A percentile compares a stretch with the other conserved stretches of the same genome.
Evolutionary conservation across 2,329 filamentous ascomycete genomes (phyloP).

Genomic region (Botrytis paeoniae): DNA sequence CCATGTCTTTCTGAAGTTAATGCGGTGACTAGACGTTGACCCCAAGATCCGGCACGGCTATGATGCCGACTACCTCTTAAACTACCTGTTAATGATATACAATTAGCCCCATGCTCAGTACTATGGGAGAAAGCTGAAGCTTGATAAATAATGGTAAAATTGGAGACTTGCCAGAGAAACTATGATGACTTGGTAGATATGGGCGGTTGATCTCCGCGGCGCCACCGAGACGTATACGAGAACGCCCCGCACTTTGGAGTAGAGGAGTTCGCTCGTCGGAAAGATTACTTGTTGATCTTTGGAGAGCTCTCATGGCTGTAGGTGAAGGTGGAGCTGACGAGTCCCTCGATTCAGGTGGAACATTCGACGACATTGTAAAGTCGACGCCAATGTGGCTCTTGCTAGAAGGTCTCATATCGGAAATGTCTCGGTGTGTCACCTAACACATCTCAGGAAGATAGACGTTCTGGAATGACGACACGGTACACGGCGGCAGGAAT

Average conservation of each 20-base stretch:
- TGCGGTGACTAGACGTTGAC: constrained; percentile 59
- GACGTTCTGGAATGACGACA: not conserved
- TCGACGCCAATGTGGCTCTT: constrained; percentile 12
- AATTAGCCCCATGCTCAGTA: not conserved
- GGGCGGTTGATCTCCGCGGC: constrained; percentile 25
- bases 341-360: constrained; percentile 16
- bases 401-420: constrained; percentile 15
- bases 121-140: not conserved
- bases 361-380: constrained; percentile 16
- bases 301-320: constrained; percentile 16
- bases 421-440: constrained; percentile 18
- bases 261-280: constrained; percentile 35
- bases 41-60: constrained; percentile 57
- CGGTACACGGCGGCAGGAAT: not conserved
- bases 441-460: constrained; percentile 15
- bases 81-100: constrained; percentile 30
- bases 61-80: constrained; percentile 39
- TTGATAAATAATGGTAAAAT: not conserved
- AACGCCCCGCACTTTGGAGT: constrained; percentile 29
- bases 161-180: constrained; percentile 28
- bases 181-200: constrained; percentile 32
- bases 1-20: constrained; percentile 52
- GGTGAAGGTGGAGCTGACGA: constrained; percentile 19
- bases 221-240: constrained; percentile 32
- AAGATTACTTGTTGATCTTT: constrained; percentile 18